These are phyloP conservation scores for Orbilia javanica DNA, from an alignment of 2,329 filamentous ascomycete genomes.

Conservation along the genomic window DNA sequence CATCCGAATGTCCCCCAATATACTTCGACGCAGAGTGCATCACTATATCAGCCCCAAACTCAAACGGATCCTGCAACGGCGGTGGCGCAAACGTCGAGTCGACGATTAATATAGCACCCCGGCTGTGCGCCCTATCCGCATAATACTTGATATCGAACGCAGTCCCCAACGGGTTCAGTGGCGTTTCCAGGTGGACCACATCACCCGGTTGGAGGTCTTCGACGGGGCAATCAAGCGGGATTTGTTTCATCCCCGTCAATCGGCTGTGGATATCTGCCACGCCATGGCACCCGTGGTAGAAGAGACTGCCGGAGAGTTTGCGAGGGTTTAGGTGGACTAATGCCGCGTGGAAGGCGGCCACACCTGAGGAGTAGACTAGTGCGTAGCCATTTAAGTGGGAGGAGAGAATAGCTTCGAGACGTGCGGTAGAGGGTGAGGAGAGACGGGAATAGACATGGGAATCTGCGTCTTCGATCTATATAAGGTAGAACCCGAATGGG, in stretches of 20 bases:
- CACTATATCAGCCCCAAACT: constrained; percentile 82
- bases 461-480: constrained; percentile 64
- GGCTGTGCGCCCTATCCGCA: constrained; percentile 77
- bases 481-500: too few species aligned
- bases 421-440: constrained; percentile 81
- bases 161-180: constrained; percentile 88
- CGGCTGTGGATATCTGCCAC: constrained; percentile 80
- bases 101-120: constrained; percentile 82
- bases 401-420: constrained; percentile 85
- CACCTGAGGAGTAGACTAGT: constrained; percentile 84
- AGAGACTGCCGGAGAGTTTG: constrained; percentile 82
- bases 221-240: constrained; percentile 77
- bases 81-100: constrained; percentile 95
- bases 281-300: constrained; percentile 94
- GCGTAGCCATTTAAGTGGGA: constrained; percentile 77
- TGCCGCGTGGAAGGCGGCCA: constrained; percentile 88
- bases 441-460: constrained; percentile 87
- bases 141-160: constrained; percentile 80
- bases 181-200: constrained; percentile 91
- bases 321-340: constrained; percentile 86
- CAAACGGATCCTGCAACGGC: constrained; percentile 86
- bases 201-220: constrained; percentile 80
- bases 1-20: constrained; percentile 92
- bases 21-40: constrained; percentile 98
- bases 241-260: constrained; percentile 78